Evolutionary conservation across 169 alveolate genomes (phyloP).

Genomic region (Plasmodium relictum): DNA sequence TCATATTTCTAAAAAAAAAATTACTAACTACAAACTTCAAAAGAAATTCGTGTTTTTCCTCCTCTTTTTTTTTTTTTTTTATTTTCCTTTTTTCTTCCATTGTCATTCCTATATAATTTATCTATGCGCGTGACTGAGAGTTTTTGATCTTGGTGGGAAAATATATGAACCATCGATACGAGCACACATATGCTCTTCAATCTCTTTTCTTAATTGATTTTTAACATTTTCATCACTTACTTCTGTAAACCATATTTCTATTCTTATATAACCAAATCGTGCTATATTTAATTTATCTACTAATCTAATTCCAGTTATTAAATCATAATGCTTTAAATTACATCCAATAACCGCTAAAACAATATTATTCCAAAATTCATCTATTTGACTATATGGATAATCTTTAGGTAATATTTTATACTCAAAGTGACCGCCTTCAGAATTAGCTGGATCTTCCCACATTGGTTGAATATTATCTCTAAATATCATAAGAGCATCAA

Average conservation of each 20-base stretch:
- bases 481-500: constrained; percentile 87
- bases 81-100: not conserved
- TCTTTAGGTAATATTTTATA: constrained; percentile 87
- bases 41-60: not conserved
- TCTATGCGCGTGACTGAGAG: constrained; percentile 69
- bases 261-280: constrained; percentile 80
- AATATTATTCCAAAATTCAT: constrained; percentile 89
- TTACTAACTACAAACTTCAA: not conserved
- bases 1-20: constrained; percentile 2
- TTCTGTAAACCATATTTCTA: constrained; percentile 81
- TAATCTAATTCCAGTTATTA: constrained; percentile 87
- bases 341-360: constrained; percentile 88
- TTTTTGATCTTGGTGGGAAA: constrained; percentile 79
- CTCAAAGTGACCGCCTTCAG: constrained; percentile 90
- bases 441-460: constrained; percentile 91
- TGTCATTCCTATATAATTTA: constrained; percentile 15
- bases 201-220: constrained; percentile 71
- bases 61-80: constrained; percentile 3
- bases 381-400: constrained; percentile 82
- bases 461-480: constrained; percentile 89
- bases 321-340: constrained; percentile 82
- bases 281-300: constrained; percentile 80
- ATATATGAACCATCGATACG: constrained; percentile 80
- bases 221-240: constrained; percentile 78
- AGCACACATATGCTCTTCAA: constrained; percentile 80